phyloP scores from a whole-genome alignment of 257 asterid species.

The Penstemon barbatus region DNA sequence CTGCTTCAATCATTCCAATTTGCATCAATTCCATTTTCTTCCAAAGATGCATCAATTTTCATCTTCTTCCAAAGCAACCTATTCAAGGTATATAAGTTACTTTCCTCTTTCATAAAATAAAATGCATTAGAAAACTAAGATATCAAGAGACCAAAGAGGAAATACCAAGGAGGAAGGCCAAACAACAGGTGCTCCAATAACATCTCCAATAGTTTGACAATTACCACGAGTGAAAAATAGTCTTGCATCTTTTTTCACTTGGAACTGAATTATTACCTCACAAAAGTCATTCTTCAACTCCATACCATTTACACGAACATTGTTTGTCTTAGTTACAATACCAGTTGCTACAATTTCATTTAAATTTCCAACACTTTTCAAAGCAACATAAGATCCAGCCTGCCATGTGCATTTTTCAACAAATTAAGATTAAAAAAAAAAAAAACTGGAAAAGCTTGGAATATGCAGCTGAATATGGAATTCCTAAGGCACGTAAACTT shows the following conservation, averaged over 20 bases:
- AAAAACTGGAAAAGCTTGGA: too few species aligned
- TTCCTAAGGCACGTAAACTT: too few species aligned
- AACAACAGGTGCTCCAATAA: background rate
- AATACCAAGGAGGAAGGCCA: slow-evolving; percentile 13
- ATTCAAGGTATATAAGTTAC: too few species aligned
- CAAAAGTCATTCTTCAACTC: background rate
- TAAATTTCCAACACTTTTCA: background rate
- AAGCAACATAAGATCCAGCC: background rate
- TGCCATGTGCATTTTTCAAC: background rate
- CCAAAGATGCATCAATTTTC: too few species aligned
- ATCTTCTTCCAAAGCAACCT: too few species aligned
- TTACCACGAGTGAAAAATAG: background rate
- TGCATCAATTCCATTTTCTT: too few species aligned
- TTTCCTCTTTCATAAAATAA: too few species aligned
- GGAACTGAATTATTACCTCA: background rate
- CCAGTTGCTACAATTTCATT: background rate
- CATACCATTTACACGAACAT: background rate
- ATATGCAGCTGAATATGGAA: too few species aligned
- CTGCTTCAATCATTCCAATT: too few species aligned
- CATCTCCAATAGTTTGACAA: background rate
- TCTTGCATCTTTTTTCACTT: background rate
- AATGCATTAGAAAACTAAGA: too few species aligned
- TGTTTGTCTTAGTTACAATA: background rate
- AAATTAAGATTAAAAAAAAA: too few species aligned
- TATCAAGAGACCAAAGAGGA: background rate